Percentiles rank a stretch among this genome's conserved stretches.
Evolutionary conservation across 345 rosid species (phyloP).

Genomic region (Zanthoxylum bungeanum): DNA sequence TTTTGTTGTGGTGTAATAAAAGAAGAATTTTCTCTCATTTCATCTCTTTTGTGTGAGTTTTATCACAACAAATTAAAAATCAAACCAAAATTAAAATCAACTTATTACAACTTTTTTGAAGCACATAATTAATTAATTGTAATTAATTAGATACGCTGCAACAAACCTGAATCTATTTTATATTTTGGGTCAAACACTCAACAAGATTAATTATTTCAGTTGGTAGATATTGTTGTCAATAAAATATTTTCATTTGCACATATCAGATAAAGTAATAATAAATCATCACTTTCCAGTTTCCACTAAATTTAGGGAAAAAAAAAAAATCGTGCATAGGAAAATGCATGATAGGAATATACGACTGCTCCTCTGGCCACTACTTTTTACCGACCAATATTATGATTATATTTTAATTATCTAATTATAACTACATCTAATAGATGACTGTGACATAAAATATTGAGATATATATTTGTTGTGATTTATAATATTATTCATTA

Average conservation of each 20-base stretch:
- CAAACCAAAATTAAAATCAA: not conserved
- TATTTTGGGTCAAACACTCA: slow-evolving; percentile 12
- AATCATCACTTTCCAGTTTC: not conserved
- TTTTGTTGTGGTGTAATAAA: no score
- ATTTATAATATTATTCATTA: no score
- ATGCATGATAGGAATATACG: not conserved
- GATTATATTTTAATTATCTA: not conserved
- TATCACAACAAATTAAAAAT: slow-evolving; percentile 5
- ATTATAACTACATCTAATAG: no score
- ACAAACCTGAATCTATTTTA: not conserved
- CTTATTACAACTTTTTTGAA: not conserved
- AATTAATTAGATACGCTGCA: not conserved
- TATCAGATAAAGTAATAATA: no score
- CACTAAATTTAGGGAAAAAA: not conserved
- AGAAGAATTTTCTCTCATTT: no score
- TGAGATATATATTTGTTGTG: no score
- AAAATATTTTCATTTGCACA: no score
- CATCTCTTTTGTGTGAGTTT: no score
- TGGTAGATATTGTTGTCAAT: not conserved
- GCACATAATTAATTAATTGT: not conserved
- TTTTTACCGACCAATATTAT: not conserved
- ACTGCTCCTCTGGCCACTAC: not conserved
- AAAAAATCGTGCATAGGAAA: not conserved
- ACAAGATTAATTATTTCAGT: not conserved
- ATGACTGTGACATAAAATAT: no score